A percentile compares a stretch with the other conserved stretches of the same genome.
phyloP scores from a whole-genome alignment of 345 rosid genomes.

The Salix arbutifolia region DNA sequence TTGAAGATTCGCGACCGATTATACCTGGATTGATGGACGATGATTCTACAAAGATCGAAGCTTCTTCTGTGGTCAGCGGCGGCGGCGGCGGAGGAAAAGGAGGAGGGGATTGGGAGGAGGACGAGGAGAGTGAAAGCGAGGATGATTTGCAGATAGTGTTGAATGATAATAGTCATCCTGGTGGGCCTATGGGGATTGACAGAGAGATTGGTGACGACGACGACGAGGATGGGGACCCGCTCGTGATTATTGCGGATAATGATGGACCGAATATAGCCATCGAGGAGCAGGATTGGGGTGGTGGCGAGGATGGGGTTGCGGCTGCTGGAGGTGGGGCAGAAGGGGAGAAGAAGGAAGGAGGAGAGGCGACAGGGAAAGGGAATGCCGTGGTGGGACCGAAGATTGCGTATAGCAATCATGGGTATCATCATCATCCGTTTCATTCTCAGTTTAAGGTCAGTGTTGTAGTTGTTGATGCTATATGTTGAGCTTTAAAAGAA shows the following conservation, averaged over 20 bases:
- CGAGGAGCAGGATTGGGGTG: slow-evolving; percentile 65
- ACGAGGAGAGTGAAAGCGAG: slow-evolving; percentile 85
- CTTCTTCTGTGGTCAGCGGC: slow-evolving; percentile 10
- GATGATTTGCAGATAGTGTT: slow-evolving; percentile 92
- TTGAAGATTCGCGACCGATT: slow-evolving; percentile 23
- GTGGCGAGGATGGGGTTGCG: slow-evolving; percentile 38
- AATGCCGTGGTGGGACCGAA: slow-evolving; percentile 38
- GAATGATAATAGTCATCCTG: slow-evolving; percentile 55
- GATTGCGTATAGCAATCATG: slow-evolving; percentile 78
- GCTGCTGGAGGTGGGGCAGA: slow-evolving; percentile 23
- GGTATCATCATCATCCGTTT: slow-evolving; percentile 75
- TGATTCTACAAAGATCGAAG: slow-evolving; percentile 10
- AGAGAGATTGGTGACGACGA: slow-evolving; percentile 51
- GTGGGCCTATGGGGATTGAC: slow-evolving; percentile 46
- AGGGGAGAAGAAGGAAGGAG: slow-evolving; percentile 59
- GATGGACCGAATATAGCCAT: slow-evolving; percentile 47
- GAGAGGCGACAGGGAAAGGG: slow-evolving; percentile 36
- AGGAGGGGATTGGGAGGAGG: slow-evolving; percentile 56
- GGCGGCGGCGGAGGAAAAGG: slow-evolving; percentile 37
- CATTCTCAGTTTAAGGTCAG: slow-evolving; percentile 99
- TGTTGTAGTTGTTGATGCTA: slow-evolving; percentile 30
- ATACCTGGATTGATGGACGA: slow-evolving; percentile 58
- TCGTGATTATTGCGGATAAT: slow-evolving; percentile 32
- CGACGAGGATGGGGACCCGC: slow-evolving; percentile 46
- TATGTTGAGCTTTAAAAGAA: slow-evolving; percentile 16